These are phyloP conservation scores for Chrysanthemum seticuspe DNA, from an alignment of 129 eudicot genomes.

Conservation along the genomic window DNA sequence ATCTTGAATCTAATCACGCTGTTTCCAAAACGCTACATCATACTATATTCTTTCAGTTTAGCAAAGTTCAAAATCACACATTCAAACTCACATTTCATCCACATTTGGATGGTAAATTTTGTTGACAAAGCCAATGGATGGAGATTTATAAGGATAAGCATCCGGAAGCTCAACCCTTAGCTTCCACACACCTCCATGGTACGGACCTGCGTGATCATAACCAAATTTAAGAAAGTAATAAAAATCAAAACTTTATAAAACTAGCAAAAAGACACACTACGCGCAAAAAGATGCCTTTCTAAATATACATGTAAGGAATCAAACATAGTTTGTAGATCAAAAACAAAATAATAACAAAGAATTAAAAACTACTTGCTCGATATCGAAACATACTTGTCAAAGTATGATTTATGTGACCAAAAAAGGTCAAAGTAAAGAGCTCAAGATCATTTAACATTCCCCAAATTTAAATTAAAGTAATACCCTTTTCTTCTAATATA, in stretches of 20 bases:
- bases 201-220: constrained; percentile 58
- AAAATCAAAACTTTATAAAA: not conserved
- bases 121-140: constrained; percentile 88
- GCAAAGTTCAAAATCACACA: not conserved
- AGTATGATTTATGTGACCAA: constrained; percentile 11
- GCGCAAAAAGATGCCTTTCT: not conserved
- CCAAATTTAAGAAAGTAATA: not conserved
- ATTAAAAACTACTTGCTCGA: not conserved
- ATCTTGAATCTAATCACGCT: not conserved
- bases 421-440: constrained; percentile 17
- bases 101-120: constrained; percentile 97
- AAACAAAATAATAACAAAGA: constrained; percentile 3
- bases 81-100: constrained; percentile 80
- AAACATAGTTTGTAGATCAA: constrained; percentile 10
- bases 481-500: not conserved
- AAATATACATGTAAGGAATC: not conserved
- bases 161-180: constrained; percentile 93
- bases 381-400: constrained; percentile 5
- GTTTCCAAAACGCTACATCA: constrained; percentile 7
- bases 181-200: constrained; percentile 96
- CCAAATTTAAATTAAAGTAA: not conserved
- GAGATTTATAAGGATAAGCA: constrained; percentile 96
- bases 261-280: not conserved
- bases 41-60: not conserved
- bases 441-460: not conserved